Evolutionary conservation across 768 basidiomycete genomes (phyloP).

Genomic region (Suillus sp.): DNA sequence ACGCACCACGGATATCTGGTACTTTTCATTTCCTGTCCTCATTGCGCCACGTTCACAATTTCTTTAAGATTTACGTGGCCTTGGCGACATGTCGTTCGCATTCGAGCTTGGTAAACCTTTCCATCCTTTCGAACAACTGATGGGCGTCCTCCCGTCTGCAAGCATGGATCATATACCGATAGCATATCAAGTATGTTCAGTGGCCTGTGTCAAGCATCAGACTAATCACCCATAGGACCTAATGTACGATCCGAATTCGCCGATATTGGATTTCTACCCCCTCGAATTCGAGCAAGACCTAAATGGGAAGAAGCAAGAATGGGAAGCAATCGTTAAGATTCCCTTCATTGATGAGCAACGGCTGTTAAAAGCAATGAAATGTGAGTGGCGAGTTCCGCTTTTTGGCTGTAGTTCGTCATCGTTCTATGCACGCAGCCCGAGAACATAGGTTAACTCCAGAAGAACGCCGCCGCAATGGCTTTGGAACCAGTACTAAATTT

Average conservation of each 20-base stretch:
- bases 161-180: constrained; percentile 85
- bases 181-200: constrained; percentile 71
- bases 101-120: constrained; percentile 91
- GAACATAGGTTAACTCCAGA: constrained; percentile 77
- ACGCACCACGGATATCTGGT: constrained; percentile 96
- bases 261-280: constrained; percentile 95
- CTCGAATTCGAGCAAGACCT: constrained; percentile 87
- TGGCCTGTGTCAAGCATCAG: constrained; percentile 5
- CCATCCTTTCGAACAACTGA: constrained; percentile 91
- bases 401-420: neutral
- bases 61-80: constrained; percentile 51
- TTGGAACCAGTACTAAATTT: constrained; percentile 83
- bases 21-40: constrained; percentile 20
- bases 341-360: constrained; percentile 91
- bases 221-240: constrained; percentile 59
- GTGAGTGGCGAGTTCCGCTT: constrained; percentile 43
- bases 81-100: constrained; percentile 80
- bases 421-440: constrained; percentile 49
- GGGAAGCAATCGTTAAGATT: constrained; percentile 99
- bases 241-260: constrained; percentile 82
- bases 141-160: constrained; percentile 94
- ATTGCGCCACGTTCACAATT: constrained; percentile 12
- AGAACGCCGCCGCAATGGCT: constrained; percentile 74
- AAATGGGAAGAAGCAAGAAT: constrained; percentile 98
- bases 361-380: constrained; percentile 78